Percentiles rank a stretch among this genome's conserved stretches.
These are phyloP conservation scores for Penicillium crystallinum DNA, from an alignment of 495 filamentous ascomycete species.

Conservation along the genomic window DNA sequence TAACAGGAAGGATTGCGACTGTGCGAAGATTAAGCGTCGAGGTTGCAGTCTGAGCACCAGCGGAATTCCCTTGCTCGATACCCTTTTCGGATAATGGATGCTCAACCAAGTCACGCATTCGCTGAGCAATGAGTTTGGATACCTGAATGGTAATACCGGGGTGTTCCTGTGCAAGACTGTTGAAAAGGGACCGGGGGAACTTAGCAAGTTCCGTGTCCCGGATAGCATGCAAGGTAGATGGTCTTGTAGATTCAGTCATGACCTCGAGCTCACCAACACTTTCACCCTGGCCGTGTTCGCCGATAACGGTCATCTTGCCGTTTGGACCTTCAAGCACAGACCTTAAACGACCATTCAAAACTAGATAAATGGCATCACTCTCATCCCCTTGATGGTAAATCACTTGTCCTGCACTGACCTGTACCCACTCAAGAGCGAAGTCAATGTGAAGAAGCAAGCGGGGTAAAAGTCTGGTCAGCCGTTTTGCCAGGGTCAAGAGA, in stretches of 20 bases:
- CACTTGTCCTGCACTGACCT: constrained; percentile 89
- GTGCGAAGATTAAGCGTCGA: constrained; percentile 91
- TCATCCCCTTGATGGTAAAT: constrained; percentile 93
- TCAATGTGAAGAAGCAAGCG: constrained; percentile 94
- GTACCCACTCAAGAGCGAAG: constrained; percentile 96
- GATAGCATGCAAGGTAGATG: constrained; percentile 90
- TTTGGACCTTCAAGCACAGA: constrained; percentile 72
- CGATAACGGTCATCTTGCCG: constrained; percentile 80
- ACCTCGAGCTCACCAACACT: constrained; percentile 97
- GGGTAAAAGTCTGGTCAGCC: constrained; percentile 82
- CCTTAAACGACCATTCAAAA: constrained; percentile 84
- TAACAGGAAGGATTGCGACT: constrained; percentile 86
- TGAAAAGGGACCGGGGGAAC: constrained; percentile 93
- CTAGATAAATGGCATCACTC: constrained; percentile 97
- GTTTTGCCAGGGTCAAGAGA: constrained; percentile 89
- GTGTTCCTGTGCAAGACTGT: constrained; percentile 93
- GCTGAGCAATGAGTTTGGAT: constrained; percentile 93
- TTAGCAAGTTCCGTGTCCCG: constrained; percentile 95
- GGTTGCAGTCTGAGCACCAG: constrained; percentile 63
- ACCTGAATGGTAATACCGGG: constrained; percentile 98
- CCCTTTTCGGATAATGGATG: constrained; percentile 65
- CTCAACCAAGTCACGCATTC: constrained; percentile 86
- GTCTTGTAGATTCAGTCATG: constrained; percentile 85
- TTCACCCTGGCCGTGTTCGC: constrained; percentile 94
- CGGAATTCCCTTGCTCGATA: constrained; percentile 51